These are phyloP conservation scores for Apiotrichum mycotoxinovorans DNA, from an alignment of 1,284 basidiomycete genomes.

Conservation along the genomic window DNA sequence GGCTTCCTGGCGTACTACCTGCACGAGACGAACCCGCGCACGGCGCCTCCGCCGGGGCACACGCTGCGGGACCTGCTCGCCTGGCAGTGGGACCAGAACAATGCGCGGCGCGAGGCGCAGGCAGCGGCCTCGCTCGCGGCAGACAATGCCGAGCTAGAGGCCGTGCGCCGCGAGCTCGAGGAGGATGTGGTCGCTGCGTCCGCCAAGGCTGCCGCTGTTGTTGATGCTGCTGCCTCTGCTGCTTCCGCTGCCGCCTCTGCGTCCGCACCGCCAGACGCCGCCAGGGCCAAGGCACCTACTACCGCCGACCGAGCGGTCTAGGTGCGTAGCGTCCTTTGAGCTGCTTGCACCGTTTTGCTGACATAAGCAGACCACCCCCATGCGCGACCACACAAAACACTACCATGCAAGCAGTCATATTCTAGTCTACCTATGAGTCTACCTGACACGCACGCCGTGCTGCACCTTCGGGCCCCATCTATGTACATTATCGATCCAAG, in stretches of 20 bases:
- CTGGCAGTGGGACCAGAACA: constrained; percentile 62
- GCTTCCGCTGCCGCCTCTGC: background rate
- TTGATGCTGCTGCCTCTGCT: background rate
- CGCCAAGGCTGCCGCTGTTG: background rate
- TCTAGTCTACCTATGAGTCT: background rate
- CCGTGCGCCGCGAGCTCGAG: constrained; percentile 41
- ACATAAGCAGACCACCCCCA: background rate
- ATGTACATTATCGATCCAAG: constrained; percentile 7
- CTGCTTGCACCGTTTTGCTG: too few relatives aligned
- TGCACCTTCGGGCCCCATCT: constrained; percentile 38
- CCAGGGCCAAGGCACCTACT: too few relatives aligned
- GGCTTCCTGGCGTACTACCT: constrained; percentile 75
- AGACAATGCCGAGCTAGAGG: constrained; percentile 39
- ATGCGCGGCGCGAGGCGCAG: constrained; percentile 22
- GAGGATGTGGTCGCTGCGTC: constrained; percentile 2
- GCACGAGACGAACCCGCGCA: constrained; percentile 77
- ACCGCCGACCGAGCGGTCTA: too few relatives aligned
- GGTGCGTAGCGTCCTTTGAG: too few relatives aligned
- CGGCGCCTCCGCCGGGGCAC: constrained; percentile 63
- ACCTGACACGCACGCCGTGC: constrained; percentile 25
- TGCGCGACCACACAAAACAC: background rate
- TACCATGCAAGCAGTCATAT: background rate
- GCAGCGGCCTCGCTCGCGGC: constrained; percentile 16
- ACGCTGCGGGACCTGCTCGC: constrained; percentile 60
- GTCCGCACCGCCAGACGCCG: too few relatives aligned